Base-by-base conservation (phyloP, 345 rosid genomes). In the Moricandia moricandioides region DNA sequence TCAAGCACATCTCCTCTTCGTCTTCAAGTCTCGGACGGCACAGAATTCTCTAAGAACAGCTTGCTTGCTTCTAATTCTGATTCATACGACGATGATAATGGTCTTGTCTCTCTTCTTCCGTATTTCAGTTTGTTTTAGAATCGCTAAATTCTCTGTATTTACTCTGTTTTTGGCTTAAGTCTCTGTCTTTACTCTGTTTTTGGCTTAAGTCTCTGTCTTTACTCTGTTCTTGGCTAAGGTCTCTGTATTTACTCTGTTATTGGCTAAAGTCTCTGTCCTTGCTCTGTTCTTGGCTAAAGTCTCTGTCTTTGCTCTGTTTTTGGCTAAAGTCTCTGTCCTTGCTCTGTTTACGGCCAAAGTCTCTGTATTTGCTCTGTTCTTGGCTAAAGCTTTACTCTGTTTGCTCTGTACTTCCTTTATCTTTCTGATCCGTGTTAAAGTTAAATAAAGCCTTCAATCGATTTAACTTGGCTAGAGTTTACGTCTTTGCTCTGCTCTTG, bases 1-100 rank as follows among this genome's bases (percentile, higher is more conserved):
- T 77, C 96, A 11, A 89, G 97, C 59, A 92, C 99, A 31, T 95
- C 99, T 74, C 99, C 99, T 74, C 80, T 97, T 33, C 90, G 82
- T 87, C 84, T 89, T 65, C 84, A 86, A 60, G 37, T 78, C 45
- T 26, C 35, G 4, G 74, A 78, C 4, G 99, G 89, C 58, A 51
- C 84, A 8, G 97, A 95, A 60, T 84, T 89, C 80, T 85, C 78
- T 65, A 88, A 77, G 64, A 86, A 84, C 85, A 85, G 94, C 78
- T 80, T 95, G 74, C 79, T 95, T 67, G 86, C 84, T 81, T 82
- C 91, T 71, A 65, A 74, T 2, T 62, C 62, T 67, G 83, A 84
- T 45, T 81, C 86, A 75, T 76, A 83, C 35, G 88, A 87, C 39
- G 82, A 87, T 82, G 92, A 88, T 57, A 24, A 61, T 71, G 67